Evolutionary conservation across 345 rosid genomes (phyloP).

Genomic region (Arabis hirsuta): DNA sequence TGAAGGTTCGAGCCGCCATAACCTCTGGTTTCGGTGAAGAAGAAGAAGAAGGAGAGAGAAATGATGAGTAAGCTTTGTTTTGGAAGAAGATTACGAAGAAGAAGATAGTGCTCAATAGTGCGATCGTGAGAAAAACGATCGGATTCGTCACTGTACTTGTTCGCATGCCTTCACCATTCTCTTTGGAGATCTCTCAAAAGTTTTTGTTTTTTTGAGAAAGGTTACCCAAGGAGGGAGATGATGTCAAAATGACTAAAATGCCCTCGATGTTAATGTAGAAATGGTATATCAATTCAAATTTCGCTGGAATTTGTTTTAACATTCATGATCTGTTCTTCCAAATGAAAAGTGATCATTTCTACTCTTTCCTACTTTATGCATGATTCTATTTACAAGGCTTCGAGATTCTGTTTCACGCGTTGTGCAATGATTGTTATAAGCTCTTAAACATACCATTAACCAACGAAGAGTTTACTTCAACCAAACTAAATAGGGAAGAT

Average conservation of each 20-base stretch:
- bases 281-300: too few relatives aligned
- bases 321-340: too few relatives aligned
- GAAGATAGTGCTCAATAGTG: conserved; percentile 42
- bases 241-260: conserved; percentile 6
- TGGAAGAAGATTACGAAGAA: conserved; percentile 45
- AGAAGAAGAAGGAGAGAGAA: conserved; percentile 14
- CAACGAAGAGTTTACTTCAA: too few relatives aligned
- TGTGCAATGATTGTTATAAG: too few relatives aligned
- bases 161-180: conserved; percentile 45
- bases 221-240: background rate
- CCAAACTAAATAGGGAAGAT: too few relatives aligned
- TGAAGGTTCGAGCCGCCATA: conserved; percentile 77
- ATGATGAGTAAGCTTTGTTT: conserved; percentile 29
- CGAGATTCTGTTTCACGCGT: too few relatives aligned
- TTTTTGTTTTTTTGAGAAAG: background rate
- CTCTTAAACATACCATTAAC: too few relatives aligned
- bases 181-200: conserved; percentile 2
- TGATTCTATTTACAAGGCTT: too few relatives aligned
- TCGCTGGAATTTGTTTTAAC: too few relatives aligned
- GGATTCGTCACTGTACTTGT: conserved; percentile 23
- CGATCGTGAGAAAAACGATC: conserved; percentile 37
- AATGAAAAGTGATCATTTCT: too few relatives aligned
- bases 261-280: background rate
- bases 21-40: conserved; percentile 38
- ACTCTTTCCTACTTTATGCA: too few relatives aligned